Conservation (phyloP, 2,329 filamentous ascomycete genomes). For the Venturia carpophila region DNA sequence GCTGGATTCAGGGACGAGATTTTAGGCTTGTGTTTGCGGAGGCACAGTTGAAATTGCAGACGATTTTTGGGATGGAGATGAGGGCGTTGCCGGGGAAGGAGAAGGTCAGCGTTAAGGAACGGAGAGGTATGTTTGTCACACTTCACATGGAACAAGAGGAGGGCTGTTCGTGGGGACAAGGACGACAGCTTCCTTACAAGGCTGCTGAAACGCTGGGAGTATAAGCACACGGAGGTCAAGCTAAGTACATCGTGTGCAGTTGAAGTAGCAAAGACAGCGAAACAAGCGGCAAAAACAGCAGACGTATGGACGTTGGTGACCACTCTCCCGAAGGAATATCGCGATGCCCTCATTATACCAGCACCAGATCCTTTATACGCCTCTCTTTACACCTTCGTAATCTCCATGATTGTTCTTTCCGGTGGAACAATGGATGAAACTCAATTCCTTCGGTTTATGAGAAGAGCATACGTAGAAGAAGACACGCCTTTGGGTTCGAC, state of each 20-base stretch:
- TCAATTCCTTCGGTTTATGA: conserved; percentile 69
- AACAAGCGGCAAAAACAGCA: conserved; percentile 43
- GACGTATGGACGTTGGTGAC: conserved; percentile 72
- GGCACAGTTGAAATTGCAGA: conserved; percentile 64
- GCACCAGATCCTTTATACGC: conserved; percentile 76
- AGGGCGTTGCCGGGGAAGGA: conserved; percentile 73
- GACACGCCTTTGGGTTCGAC: conserved; percentile 68
- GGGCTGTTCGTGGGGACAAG: conserved; percentile 12
- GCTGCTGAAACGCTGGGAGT: neutral
- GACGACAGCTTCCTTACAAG: neutral
- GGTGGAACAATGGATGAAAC: conserved; percentile 67
- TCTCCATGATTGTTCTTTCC: conserved; percentile 65
- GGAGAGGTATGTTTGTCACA: conserved; percentile 51
- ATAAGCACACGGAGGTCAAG: conserved; percentile 10
- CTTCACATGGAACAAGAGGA: conserved; percentile 14
- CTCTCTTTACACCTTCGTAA: conserved; percentile 70
- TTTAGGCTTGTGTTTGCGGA: conserved; percentile 72
- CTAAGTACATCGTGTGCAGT: conserved; percentile 16
- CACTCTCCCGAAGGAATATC: conserved; percentile 60
- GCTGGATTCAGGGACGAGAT: conserved; percentile 35
- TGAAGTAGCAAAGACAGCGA: conserved; percentile 50
- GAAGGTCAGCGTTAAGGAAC: conserved; percentile 71
- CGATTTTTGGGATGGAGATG: conserved; percentile 87
- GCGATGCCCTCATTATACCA: conserved; percentile 54
- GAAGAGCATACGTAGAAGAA: conserved; percentile 65